These are phyloP conservation scores for Candolleomyces aberdarensis DNA, from an alignment of 768 basidiomycete species.

Conservation along the genomic window DNA sequence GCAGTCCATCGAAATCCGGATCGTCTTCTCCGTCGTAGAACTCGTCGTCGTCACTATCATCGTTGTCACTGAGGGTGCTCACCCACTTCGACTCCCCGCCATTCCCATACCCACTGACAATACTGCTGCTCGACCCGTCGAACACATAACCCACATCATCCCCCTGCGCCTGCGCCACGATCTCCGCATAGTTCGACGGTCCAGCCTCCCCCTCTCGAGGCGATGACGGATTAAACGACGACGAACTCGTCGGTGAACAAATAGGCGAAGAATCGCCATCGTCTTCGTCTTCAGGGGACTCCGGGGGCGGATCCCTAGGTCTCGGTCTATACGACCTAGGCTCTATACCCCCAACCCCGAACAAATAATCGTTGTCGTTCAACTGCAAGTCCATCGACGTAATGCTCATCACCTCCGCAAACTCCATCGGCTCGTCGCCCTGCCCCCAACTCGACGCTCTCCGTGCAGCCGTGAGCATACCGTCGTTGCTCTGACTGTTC, in stretches of 20 bases:
- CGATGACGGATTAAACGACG: background rate
- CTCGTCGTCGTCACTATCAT: conserved; percentile 18
- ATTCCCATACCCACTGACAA: conserved; percentile 11
- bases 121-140: conserved; percentile 6
- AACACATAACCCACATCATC: background rate
- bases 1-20: conserved; percentile 15
- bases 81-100: conserved; percentile 3
- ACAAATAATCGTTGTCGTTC: conserved; percentile 22
- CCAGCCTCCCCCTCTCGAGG: background rate
- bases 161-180: background rate
- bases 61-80: conserved; percentile 8
- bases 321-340: background rate
- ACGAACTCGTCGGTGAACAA: background rate
- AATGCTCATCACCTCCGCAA: conserved; percentile 29
- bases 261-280: background rate
- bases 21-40: conserved; percentile 30
- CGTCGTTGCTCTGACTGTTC: conserved; percentile 11
- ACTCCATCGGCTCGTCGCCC: conserved; percentile 38
- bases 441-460: conserved; percentile 68
- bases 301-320: background rate
- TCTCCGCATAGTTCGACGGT: background rate
- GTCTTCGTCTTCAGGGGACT: background rate
- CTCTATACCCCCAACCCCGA: conserved; percentile 16
- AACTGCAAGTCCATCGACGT: conserved; percentile 38
- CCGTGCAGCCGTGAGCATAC: conserved; percentile 40